These are phyloP conservation scores for Dacryopinax primogenitus DNA, from an alignment of 768 basidiomycete species.

Conservation along the genomic window DNA sequence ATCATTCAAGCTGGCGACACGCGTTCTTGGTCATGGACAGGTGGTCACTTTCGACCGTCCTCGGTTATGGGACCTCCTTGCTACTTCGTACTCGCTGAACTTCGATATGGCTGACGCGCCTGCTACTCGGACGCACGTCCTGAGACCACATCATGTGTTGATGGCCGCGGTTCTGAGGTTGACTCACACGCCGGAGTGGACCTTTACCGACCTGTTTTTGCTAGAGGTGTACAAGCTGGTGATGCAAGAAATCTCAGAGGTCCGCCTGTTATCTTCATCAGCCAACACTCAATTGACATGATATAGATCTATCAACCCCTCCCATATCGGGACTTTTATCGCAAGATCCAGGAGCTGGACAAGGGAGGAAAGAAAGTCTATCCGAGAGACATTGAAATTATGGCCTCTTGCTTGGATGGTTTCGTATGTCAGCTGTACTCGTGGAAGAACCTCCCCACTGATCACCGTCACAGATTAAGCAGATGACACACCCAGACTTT, in stretches of 20 bases:
- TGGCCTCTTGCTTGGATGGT: slow-evolving; percentile 2
- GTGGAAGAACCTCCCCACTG: not conserved
- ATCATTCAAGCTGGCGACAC: slow-evolving; percentile 4
- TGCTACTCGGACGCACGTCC: not conserved
- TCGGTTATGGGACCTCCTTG: slow-evolving; percentile 4
- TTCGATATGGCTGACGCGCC: slow-evolving; percentile 5
- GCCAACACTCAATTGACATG: not conserved
- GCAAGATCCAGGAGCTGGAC: slow-evolving; percentile 1
- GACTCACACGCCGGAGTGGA: slow-evolving; percentile 4
- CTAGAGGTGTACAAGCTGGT: slow-evolving; percentile 6
- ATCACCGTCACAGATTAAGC: not conserved
- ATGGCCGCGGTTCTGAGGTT: slow-evolving; percentile 5
- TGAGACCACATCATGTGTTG: slow-evolving; percentile 4
- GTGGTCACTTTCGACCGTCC: slow-evolving; percentile 6
- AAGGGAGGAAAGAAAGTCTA: slow-evolving; percentile 1
- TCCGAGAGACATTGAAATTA: slow-evolving; percentile 6
- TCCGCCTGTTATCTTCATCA: not conserved
- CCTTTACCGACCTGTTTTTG: not conserved
- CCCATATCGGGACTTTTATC: not conserved
- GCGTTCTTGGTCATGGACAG: not conserved
- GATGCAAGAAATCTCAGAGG: not conserved
- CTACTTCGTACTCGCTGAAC: slow-evolving; percentile 1
- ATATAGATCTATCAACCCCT: not conserved
- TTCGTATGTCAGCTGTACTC: not conserved
- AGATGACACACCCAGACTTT: not conserved